Conservation (phyloP, 129 eudicot species). For the Chrysanthemum lavandulifolium region DNA sequence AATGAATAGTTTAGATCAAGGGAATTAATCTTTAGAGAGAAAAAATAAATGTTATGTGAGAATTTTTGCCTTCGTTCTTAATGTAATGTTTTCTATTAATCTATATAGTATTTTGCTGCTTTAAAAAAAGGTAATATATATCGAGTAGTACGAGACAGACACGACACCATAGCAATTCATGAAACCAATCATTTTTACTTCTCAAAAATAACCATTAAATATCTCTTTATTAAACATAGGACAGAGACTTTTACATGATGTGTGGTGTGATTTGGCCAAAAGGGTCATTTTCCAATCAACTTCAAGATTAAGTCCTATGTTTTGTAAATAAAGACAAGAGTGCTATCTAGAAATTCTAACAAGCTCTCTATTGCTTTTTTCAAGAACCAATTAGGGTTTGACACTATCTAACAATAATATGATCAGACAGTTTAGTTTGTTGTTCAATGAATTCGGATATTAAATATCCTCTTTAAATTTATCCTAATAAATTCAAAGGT, state of each 20-base stretch:
- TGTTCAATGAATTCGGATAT: background rate
- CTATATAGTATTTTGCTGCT: no score
- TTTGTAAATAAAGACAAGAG: conserved; percentile 22
- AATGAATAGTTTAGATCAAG: no score
- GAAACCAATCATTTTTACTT: background rate
- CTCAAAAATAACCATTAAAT: background rate
- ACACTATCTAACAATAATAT: background rate
- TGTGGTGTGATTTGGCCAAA: conserved; percentile 16
- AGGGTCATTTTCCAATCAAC: conserved; percentile 26
- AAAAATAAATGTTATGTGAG: no score
- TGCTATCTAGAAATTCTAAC: conserved; percentile 17
- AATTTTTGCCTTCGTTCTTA: no score
- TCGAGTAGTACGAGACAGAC: background rate
- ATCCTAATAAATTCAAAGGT: background rate
- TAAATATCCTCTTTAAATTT: background rate
- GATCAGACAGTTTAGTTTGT: background rate
- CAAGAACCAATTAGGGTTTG: conserved; percentile 16
- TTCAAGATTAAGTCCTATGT: conserved; percentile 24
- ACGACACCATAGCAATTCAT: background rate
- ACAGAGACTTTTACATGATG: conserved; percentile 12
- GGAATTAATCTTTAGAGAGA: no score
- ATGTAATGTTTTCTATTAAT: no score
- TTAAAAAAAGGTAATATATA: no score
- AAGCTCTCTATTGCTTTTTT: conserved; percentile 4
- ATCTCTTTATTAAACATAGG: conserved; percentile 1